Base-by-base conservation (phyloP, 805 yeast species). In the Sugiyamaella americana region DNA sequence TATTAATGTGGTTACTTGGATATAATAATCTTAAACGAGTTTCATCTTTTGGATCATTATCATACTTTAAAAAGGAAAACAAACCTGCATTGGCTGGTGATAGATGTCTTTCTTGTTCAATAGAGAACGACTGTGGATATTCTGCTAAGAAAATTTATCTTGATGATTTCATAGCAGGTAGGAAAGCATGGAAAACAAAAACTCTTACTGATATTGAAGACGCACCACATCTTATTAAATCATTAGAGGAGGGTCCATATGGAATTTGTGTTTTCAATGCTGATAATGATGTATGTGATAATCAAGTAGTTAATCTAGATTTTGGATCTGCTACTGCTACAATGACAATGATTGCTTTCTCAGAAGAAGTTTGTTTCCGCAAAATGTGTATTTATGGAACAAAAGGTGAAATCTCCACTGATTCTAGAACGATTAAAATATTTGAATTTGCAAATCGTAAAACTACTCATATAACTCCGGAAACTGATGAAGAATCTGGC, bases 271-370 rank as follows among this genome's bases (percentile, higher is more conserved):
- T 55, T 10, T 57, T 43, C 41, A 58, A 52, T 18, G 38, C 48
- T 41, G 61, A 56, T 36, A 57, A 57, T 38, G 58, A 57, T 29
- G 61, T 55, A 4, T 52, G 55, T 40, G 61, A 57, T 42, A 47
- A 57, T 46, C 61, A 57, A 49, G 50, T 47, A 23, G 61, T 57
- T 10, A 37, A 34, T 22, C 49, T 57, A 26, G 55, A 57, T 30
- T 56, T 56, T 41, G 60, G 57, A 40, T 22, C 49, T 24, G 46
- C 48, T 24, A 53, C 61, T 23, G 61, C 59, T 18, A 57, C 61
- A 16, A 51, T 57, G 55, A 57, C 61, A 11, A 57, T 57, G 61
- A 46, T 56, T 29, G 59, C 61, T 5, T 44, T 45, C 21, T 47
- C 56, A 2, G 54, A 57, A 36, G 56, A 51, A 37, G 50, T 54